Conservation (phyloP, 2,329 filamentous ascomycete species). For the Trichoderma polysporum region DNA sequence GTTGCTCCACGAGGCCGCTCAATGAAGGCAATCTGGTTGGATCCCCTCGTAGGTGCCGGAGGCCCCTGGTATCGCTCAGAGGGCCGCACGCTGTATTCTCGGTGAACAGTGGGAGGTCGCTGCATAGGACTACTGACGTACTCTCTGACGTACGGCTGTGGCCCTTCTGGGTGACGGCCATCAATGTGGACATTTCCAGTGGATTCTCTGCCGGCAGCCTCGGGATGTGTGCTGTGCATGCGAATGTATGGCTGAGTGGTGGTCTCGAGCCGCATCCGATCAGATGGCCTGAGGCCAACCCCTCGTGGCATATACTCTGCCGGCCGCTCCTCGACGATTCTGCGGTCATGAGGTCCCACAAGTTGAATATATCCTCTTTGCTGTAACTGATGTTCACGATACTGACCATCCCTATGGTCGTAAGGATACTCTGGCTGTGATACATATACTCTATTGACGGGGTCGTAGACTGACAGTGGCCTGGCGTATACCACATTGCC, state of each 20-base stretch:
- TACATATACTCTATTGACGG: slow-evolving; percentile 54
- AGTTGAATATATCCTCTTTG: slow-evolving; percentile 51
- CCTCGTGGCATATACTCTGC: slow-evolving; percentile 56
- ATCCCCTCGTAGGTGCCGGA: slow-evolving; percentile 27
- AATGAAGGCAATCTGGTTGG: slow-evolving; percentile 45
- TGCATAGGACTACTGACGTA: slow-evolving; percentile 31
- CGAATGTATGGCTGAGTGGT: slow-evolving; percentile 44
- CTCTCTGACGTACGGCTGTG: slow-evolving; percentile 36
- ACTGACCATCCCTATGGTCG: slow-evolving; percentile 53
- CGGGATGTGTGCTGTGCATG: slow-evolving; percentile 45
- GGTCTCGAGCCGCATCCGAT: slow-evolving; percentile 44
- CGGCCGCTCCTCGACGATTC: slow-evolving; percentile 46
- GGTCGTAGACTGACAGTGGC: slow-evolving; percentile 49
- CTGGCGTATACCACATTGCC: slow-evolving; percentile 50
- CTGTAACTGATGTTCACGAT: slow-evolving; percentile 57
- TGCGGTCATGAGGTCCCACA: slow-evolving; percentile 42
- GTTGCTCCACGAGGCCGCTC: slow-evolving; percentile 43
- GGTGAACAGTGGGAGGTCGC: slow-evolving; percentile 27
- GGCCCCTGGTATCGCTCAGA: slow-evolving; percentile 47
- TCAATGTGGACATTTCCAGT: slow-evolving; percentile 31
- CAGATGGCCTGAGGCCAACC: slow-evolving; percentile 58
- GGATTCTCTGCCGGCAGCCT: slow-evolving; percentile 33
- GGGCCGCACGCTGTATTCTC: slow-evolving; percentile 43
- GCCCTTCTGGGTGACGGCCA: slow-evolving; percentile 29
- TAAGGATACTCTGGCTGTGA: slow-evolving; percentile 62